Evolutionary conservation across 768 basidiomycete genomes (phyloP).

Genomic region (Symmetrospora coprosmae): DNA sequence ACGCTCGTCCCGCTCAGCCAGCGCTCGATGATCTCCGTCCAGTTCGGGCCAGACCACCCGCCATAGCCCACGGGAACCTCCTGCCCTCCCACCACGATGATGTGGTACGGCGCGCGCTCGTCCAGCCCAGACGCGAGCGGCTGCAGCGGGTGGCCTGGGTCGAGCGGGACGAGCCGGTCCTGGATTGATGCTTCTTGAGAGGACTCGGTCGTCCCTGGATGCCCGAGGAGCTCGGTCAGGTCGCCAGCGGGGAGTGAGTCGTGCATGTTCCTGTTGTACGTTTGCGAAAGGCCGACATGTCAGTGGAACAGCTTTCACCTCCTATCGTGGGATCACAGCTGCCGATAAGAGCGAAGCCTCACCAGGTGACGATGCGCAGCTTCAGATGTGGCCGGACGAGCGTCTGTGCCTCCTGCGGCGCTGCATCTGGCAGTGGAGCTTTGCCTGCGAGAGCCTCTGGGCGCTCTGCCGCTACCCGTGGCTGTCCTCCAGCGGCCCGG

Average conservation of each 20-base stretch:
- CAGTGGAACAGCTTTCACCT: no score
- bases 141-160: constrained; percentile 14
- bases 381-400: constrained; percentile 15
- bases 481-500: no score
- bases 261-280: constrained; percentile 29
- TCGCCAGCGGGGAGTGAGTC: constrained; percentile 30
- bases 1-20: constrained; percentile 33
- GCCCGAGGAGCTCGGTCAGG: constrained; percentile 30
- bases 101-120: constrained; percentile 28
- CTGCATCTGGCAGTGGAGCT: no score
- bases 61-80: constrained; percentile 21
- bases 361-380: constrained; percentile 15
- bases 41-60: constrained; percentile 7
- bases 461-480: no score
- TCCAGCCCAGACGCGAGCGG: constrained; percentile 17
- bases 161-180: neutral
- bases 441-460: no score
- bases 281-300: neutral
- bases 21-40: constrained; percentile 31
- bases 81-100: constrained; percentile 31
- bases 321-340: no score
- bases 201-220: neutral
- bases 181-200: neutral
- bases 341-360: no score
- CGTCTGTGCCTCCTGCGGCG: neutral